Evolutionary conservation across 257 asterid genomes (phyloP).

Genomic region (Nicotiana obtusifolia): DNA sequence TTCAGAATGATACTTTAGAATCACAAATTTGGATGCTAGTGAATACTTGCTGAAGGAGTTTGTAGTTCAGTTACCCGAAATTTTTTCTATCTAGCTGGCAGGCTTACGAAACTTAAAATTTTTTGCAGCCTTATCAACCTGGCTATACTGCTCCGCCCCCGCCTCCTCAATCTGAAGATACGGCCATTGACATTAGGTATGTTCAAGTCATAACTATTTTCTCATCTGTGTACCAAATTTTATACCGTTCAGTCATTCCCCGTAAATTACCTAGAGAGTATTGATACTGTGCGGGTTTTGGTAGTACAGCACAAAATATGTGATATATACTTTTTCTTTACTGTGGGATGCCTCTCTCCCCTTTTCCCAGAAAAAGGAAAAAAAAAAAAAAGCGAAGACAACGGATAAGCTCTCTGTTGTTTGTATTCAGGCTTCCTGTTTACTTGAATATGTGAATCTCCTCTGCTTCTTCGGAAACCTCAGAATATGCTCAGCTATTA

Average conservation of each 20-base stretch:
- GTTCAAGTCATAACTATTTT: neutral
- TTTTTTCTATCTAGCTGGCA: neutral
- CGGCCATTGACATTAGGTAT: slow-evolving; percentile 37
- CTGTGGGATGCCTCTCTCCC: neutral
- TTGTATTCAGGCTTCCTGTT: neutral
- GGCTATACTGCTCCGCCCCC: slow-evolving; percentile 46
- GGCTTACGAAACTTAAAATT: neutral
- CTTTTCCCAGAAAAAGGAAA: neutral
- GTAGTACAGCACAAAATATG: neutral
- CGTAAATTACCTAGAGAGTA: neutral
- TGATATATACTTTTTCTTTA: neutral
- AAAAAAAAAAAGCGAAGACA: neutral
- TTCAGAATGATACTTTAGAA: neutral
- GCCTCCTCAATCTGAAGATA: slow-evolving; percentile 28
- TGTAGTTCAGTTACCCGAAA: neutral
- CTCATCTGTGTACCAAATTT: neutral
- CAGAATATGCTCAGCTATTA: neutral
- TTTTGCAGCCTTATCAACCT: slow-evolving; percentile 39
- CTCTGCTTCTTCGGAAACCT: neutral
- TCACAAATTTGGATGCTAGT: neutral
- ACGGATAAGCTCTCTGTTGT: neutral
- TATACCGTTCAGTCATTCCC: neutral
- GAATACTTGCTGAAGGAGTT: neutral
- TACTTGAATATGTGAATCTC: neutral
- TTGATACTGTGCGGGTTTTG: neutral